phyloP scores from a whole-genome alignment of 2,329 filamentous ascomycete genomes.

The Beauveria australis region DNA sequence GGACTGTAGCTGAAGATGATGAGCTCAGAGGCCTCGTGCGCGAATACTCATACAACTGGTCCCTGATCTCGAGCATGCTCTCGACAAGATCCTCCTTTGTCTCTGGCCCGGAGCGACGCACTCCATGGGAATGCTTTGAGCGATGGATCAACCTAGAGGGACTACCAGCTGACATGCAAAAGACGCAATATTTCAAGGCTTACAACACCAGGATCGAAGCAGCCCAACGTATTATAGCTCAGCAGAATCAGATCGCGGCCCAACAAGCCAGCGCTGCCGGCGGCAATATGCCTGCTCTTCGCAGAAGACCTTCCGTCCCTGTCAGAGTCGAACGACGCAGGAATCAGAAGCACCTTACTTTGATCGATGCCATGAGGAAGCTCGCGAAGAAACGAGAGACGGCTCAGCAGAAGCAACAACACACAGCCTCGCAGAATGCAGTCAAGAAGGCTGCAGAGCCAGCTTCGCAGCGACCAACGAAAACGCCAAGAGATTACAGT shows the following conservation, averaged over 20 bases:
- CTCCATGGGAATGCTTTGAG: constrained; percentile 98
- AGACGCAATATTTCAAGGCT: constrained; percentile 86
- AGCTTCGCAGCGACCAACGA: constrained; percentile 43
- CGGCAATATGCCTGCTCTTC: constrained; percentile 31
- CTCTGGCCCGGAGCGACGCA: constrained; percentile 83
- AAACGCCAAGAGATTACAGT: constrained; percentile 87
- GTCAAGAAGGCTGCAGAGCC: constrained; percentile 73
- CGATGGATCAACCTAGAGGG: constrained; percentile 91
- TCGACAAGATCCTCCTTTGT: constrained; percentile 65
- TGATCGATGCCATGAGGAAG: constrained; percentile 94
- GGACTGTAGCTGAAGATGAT: constrained; percentile 85
- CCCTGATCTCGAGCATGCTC: constrained; percentile 77
- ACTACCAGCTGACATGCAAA: constrained; percentile 84
- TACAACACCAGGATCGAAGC: constrained; percentile 54
- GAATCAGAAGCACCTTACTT: constrained; percentile 75
- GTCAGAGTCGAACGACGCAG: constrained; percentile 79
- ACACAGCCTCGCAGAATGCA: constrained; percentile 68
- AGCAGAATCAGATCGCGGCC: constrained; percentile 42
- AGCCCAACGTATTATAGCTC: constrained; percentile 46
- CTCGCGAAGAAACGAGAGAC: constrained; percentile 90
- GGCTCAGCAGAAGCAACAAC: constrained; percentile 76
- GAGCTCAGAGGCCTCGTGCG: constrained; percentile 77
- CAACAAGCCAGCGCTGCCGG: constrained; percentile 41
- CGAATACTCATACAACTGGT: constrained; percentile 97
- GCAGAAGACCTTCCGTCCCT: constrained; percentile 67